These are phyloP conservation scores for Pleodorina starrii DNA, from an alignment of 139 green algal species.

Conservation along the genomic window DNA sequence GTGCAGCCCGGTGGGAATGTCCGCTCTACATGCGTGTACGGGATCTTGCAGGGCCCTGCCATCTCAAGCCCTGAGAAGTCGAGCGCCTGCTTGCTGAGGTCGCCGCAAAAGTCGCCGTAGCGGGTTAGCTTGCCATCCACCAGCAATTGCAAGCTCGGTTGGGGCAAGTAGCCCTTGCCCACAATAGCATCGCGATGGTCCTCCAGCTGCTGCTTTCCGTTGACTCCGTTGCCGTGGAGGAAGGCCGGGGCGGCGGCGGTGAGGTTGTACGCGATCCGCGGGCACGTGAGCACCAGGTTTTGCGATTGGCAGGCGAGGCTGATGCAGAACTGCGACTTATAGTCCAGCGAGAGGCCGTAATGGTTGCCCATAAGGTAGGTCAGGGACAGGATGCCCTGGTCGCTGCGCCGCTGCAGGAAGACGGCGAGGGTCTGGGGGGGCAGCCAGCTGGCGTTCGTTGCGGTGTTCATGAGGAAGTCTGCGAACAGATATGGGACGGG, in stretches of 20 bases:
- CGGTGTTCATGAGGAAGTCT: too few species aligned
- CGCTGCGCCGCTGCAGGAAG: too few species aligned
- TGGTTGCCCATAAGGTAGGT: not conserved
- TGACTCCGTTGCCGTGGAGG: not conserved
- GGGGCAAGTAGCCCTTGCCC: not conserved
- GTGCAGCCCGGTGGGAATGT: too few species aligned
- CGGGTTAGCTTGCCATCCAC: not conserved
- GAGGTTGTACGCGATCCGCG: not conserved
- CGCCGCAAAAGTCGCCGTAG: not conserved
- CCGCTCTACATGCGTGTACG: too few species aligned
- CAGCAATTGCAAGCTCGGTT: not conserved
- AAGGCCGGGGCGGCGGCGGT: not conserved
- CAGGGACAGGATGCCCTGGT: not conserved
- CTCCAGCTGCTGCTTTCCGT: not conserved
- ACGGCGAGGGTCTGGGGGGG: too few species aligned
- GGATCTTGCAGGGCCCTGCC: too few species aligned
- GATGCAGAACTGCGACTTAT: not conserved
- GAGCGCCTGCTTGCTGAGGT: too few species aligned
- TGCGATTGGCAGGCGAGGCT: not conserved
- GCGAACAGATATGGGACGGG: too few species aligned
- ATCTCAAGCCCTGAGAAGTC: too few species aligned
- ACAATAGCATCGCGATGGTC: not conserved
- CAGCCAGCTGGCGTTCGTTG: too few species aligned
- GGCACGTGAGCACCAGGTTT: not conserved
- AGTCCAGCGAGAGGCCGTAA: not conserved